A percentile compares a stretch with the other conserved stretches of the same genome.
These are phyloP conservation scores for Cryptosporidium canis DNA, from an alignment of 169 alveolate species.

Conservation along the genomic window DNA sequence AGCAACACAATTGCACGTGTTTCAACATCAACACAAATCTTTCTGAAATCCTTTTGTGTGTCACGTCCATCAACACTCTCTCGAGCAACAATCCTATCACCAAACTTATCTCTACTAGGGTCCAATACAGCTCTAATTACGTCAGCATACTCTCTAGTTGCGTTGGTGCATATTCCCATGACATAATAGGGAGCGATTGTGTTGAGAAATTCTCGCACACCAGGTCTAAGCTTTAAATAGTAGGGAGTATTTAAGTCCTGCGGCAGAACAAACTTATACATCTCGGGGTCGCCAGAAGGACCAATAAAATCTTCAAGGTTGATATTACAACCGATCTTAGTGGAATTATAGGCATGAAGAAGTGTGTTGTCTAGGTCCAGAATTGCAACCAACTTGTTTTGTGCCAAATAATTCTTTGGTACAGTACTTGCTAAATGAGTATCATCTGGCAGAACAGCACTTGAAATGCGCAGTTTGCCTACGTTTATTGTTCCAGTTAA, in stretches of 20 bases:
- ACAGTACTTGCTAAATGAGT: conserved; percentile 66
- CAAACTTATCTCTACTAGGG: conserved; percentile 88
- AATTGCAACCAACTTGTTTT: conserved; percentile 81
- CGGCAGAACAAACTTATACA: conserved; percentile 88
- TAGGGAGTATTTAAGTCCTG: conserved; percentile 83
- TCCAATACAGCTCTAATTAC: conserved; percentile 89
- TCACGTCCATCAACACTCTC: conserved; percentile 85
- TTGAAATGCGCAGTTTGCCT: conserved; percentile 13
- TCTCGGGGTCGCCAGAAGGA: conserved; percentile 88
- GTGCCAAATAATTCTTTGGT: conserved; percentile 56
- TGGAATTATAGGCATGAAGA: conserved; percentile 87
- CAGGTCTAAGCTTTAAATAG: conserved; percentile 90
- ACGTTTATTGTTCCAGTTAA: not conserved
- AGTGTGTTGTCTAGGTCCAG: conserved; percentile 90
- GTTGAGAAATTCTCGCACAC: conserved; percentile 86
- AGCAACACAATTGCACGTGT: conserved; percentile 87
- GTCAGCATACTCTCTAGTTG: conserved; percentile 93
- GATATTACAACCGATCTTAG: conserved; percentile 84
- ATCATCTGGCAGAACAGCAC: conserved; percentile 64
- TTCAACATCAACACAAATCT: conserved; percentile 86
- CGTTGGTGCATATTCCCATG: conserved; percentile 89
- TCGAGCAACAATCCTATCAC: conserved; percentile 89
- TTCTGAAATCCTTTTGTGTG: conserved; percentile 80
- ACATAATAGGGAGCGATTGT: conserved; percentile 88
- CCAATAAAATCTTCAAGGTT: conserved; percentile 86